These are phyloP conservation scores for Hyphodiscus hymeniophilus DNA, from an alignment of 495 filamentous ascomycete species.

Conservation along the genomic window DNA sequence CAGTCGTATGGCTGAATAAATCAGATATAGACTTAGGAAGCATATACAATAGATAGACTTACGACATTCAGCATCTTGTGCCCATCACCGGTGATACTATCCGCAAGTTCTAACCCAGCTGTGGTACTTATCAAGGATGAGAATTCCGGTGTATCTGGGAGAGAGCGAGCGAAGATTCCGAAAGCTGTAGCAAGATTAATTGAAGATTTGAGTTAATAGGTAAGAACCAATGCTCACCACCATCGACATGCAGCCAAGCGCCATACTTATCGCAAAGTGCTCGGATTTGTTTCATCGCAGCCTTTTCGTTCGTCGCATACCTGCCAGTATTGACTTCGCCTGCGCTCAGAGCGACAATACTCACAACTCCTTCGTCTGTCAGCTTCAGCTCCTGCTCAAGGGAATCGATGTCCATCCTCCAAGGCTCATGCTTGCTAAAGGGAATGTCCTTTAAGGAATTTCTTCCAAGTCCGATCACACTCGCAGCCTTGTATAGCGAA, in stretches of 20 bases:
- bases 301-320: constrained; percentile 56
- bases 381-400: constrained; percentile 42
- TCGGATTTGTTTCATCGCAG: constrained; percentile 57
- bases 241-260: constrained; percentile 89
- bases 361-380: constrained; percentile 46
- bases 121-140: constrained; percentile 41
- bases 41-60: too few relatives aligned
- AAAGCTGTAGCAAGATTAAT: constrained; percentile 45
- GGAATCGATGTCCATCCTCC: constrained; percentile 56
- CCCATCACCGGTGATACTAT: constrained; percentile 78
- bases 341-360: constrained; percentile 69
- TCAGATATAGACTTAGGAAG: constrained; percentile 3
- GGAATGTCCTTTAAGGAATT: constrained; percentile 51
- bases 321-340: constrained; percentile 89
- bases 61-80: constrained; percentile 92
- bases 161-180: constrained; percentile 67
- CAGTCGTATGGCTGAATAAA: constrained; percentile 69
- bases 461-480: constrained; percentile 72
- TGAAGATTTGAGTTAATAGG: not conserved
- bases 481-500: constrained; percentile 73
- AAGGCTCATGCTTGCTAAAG: constrained; percentile 41
- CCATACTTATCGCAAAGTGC: constrained; percentile 62
- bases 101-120: constrained; percentile 70
- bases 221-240: constrained; percentile 33
- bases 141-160: constrained; percentile 55